These are phyloP conservation scores for Austroboletus festivus DNA, from an alignment of 768 basidiomycete genomes.

Conservation along the genomic window DNA sequence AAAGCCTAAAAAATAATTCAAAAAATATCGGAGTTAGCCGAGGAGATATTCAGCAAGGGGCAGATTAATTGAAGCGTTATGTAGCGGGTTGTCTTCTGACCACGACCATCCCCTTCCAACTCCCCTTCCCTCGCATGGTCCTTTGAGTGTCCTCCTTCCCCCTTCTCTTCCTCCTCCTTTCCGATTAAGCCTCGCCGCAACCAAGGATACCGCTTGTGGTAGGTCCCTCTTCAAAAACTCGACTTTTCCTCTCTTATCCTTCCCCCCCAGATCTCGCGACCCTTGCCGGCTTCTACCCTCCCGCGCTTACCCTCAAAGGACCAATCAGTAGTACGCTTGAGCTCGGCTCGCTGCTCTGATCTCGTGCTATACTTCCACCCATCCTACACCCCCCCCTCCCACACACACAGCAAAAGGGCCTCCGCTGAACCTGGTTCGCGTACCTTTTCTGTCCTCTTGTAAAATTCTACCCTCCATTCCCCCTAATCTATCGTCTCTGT, in stretches of 20 bases:
- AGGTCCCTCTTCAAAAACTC: constrained; percentile 7
- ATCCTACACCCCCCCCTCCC: not conserved
- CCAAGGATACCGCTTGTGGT: constrained; percentile 56
- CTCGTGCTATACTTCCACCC: constrained; percentile 11
- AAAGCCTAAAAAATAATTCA: constrained; percentile 8
- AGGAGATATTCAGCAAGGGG: constrained; percentile 18
- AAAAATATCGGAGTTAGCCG: constrained; percentile 26
- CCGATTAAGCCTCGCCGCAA: constrained; percentile 45
- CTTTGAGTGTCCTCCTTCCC: constrained; percentile 30
- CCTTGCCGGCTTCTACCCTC: constrained; percentile 78
- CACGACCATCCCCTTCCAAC: constrained; percentile 20
- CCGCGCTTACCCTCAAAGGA: constrained; percentile 42
- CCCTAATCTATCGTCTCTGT: constrained; percentile 17
- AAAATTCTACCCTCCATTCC: constrained; percentile 23
- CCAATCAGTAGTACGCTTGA: constrained; percentile 58
- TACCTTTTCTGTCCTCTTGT: constrained; percentile 32
- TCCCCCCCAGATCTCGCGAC: constrained; percentile 75
- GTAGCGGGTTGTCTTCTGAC: constrained; percentile 27
- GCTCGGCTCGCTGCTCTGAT: constrained; percentile 59
- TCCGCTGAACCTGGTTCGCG: constrained; percentile 47
- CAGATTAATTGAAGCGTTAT: constrained; percentile 23
- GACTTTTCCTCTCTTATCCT: not conserved
- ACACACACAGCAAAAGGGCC: constrained; percentile 28
- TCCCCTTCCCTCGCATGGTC: constrained; percentile 33
- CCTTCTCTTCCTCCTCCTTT: constrained; percentile 26